phyloP scores from a whole-genome alignment of 371 early-diverging fungal species.

The Rhizopus sp. region DNA sequence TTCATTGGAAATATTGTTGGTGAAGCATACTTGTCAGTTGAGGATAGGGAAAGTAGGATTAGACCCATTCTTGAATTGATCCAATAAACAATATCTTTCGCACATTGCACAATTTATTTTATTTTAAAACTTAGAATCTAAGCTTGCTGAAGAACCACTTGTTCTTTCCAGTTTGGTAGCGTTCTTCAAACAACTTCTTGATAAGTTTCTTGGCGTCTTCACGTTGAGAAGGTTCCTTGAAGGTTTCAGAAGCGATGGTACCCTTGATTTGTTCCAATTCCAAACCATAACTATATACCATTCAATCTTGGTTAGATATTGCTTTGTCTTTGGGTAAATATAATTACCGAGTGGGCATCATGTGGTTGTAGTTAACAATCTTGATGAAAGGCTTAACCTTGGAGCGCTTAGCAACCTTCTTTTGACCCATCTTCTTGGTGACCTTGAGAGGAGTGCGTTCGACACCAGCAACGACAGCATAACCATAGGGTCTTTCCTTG shows the following conservation, averaged over 20 bases:
- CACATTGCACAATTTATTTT: neutral
- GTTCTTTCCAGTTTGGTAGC: slow-evolving; percentile 96
- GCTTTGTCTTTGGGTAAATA: neutral
- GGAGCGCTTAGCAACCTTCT: slow-evolving; percentile 93
- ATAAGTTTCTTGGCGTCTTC: slow-evolving; percentile 87
- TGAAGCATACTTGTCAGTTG: slow-evolving; percentile 24
- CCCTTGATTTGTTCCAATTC: slow-evolving; percentile 88
- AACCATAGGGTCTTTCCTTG: slow-evolving; percentile 93
- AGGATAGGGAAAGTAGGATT: slow-evolving; percentile 14
- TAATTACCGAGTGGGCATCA: slow-evolving; percentile 94
- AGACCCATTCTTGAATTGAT: slow-evolving; percentile 5
- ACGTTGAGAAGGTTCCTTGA: slow-evolving; percentile 94
- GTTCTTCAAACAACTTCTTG: slow-evolving; percentile 93
- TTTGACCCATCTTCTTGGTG: slow-evolving; percentile 91
- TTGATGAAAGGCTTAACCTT: slow-evolving; percentile 98
- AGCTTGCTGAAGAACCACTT: slow-evolving; percentile 99
- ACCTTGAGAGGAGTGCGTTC: slow-evolving; percentile 96
- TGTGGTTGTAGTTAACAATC: slow-evolving; percentile 97
- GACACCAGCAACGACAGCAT: slow-evolving; percentile 96
- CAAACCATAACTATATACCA: slow-evolving; percentile 63
- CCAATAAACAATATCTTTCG: slow-evolving; percentile 1
- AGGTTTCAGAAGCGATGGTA: slow-evolving; percentile 81
- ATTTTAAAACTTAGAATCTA: slow-evolving; percentile 74
- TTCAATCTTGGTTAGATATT: neutral
- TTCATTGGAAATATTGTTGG: slow-evolving; percentile 20